These are phyloP conservation scores for Rhodotorula graminis DNA, from an alignment of 768 basidiomycete genomes.

Conservation along the genomic window DNA sequence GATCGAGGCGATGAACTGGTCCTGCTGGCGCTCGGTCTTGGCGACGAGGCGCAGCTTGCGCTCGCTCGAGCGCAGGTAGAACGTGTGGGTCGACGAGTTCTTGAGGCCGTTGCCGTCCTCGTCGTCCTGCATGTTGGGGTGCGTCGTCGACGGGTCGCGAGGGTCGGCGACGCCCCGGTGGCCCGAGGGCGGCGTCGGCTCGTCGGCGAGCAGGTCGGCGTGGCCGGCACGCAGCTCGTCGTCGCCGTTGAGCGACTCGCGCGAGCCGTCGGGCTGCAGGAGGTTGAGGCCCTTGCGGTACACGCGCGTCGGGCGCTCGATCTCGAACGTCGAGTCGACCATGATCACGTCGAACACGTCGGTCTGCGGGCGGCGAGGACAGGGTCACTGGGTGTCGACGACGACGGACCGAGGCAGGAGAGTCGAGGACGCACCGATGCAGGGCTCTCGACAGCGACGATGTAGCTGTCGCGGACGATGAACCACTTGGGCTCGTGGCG, in stretches of 20 bases:
- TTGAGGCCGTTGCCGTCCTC: constrained; percentile 49
- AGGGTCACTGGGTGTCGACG: too few species aligned
- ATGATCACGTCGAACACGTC: constrained; percentile 90
- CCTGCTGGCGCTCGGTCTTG: constrained; percentile 91
- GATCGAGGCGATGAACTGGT: constrained; percentile 90
- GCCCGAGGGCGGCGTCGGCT: constrained; percentile 10
- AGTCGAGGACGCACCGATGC: constrained; percentile 61
- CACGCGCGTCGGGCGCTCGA: constrained; percentile 82
- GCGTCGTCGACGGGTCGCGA: constrained; percentile 44
- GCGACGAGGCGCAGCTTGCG: constrained; percentile 79
- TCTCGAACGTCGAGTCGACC: constrained; percentile 78
- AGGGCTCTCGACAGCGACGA: constrained; percentile 78
- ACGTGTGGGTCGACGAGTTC: constrained; percentile 86
- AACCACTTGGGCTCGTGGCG: constrained; percentile 75
- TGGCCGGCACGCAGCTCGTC: constrained; percentile 6
- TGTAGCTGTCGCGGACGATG: constrained; percentile 81
- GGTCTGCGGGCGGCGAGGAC: constrained; percentile 58
- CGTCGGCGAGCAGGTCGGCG: constrained; percentile 11
- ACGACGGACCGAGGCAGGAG: too few species aligned
- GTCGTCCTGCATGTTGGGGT: constrained; percentile 41
- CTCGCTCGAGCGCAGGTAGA: constrained; percentile 88
- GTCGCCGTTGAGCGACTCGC: constrained; percentile 5
- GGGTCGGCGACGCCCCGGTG: constrained; percentile 66
- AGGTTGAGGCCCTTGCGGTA: constrained; percentile 79
- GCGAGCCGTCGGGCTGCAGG: constrained; percentile 48